A percentile compares a stretch with the other conserved stretches of the same genome.
These are phyloP conservation scores for Daldinia bambusicola DNA, from an alignment of 495 filamentous ascomycete species.

Conservation along the genomic window DNA sequence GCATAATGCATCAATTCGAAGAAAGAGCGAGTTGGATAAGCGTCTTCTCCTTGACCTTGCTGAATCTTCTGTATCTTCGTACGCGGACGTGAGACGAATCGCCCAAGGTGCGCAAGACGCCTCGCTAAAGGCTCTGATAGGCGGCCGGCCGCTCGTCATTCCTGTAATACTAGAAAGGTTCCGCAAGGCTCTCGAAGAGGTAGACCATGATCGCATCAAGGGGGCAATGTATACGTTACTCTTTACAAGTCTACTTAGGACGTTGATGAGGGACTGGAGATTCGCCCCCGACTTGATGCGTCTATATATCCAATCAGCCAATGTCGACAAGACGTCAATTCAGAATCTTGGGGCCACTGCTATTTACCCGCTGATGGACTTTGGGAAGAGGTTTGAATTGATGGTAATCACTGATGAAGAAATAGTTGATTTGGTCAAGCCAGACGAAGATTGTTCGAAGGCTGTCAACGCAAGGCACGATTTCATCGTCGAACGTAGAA, in stretches of 20 bases:
- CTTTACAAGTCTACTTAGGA: constrained; percentile 88
- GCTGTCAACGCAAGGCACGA: constrained; percentile 73
- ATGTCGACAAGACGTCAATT: constrained; percentile 91
- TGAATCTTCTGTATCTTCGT: constrained; percentile 89
- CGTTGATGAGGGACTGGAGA: constrained; percentile 88
- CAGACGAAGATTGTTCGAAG: constrained; percentile 70
- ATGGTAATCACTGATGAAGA: constrained; percentile 87
- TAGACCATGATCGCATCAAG: constrained; percentile 90
- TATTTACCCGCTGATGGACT: constrained; percentile 88
- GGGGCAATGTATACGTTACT: constrained; percentile 90
- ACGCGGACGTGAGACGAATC: constrained; percentile 93
- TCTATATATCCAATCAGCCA: constrained; percentile 87
- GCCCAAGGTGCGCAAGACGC: constrained; percentile 93
- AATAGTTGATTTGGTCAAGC: constrained; percentile 76
- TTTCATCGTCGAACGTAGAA: constrained; percentile 76
- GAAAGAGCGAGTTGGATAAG: constrained; percentile 85
- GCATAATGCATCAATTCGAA: constrained; percentile 88
- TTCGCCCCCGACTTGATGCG: constrained; percentile 87
- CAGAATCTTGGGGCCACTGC: constrained; percentile 86
- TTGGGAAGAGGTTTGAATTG: constrained; percentile 82
- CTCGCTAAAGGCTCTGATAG: constrained; percentile 90
- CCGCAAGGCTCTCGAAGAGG: constrained; percentile 80
- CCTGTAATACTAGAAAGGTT: constrained; percentile 83
- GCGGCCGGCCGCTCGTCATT: constrained; percentile 85
- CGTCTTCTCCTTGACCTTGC: constrained; percentile 86